These are phyloP conservation scores for Fraxinus albicans DNA, from an alignment of 305 asterid species.

Conservation along the genomic window DNA sequence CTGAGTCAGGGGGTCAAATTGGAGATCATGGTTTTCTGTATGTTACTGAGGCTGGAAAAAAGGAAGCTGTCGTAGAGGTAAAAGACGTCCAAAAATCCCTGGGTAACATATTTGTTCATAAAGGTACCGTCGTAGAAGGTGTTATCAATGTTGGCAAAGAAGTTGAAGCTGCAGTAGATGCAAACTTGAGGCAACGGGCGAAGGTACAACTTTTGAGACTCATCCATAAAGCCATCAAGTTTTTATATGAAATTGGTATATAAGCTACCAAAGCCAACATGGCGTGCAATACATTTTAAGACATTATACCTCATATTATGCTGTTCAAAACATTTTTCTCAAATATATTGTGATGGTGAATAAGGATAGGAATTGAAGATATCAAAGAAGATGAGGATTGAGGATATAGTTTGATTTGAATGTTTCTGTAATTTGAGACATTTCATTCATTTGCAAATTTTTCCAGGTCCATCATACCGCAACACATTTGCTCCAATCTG, in stretches of 20 bases:
- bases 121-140: conserved; percentile 76
- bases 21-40: conserved; percentile 78
- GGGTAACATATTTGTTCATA: conserved; percentile 79
- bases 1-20: conserved; percentile 97
- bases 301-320: neutral
- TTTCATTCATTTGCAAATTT: conserved; percentile 12
- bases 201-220: conserved; percentile 44
- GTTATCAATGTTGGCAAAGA: conserved; percentile 63
- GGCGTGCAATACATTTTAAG: neutral
- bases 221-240: conserved; percentile 16
- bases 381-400: neutral
- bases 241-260: conserved; percentile 1
- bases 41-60: conserved; percentile 42
- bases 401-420: neutral
- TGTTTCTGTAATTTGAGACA: neutral
- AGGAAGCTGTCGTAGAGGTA: conserved; percentile 60
- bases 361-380: neutral
- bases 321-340: neutral
- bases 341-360: neutral
- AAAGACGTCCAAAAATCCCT: conserved; percentile 77
- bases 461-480: conserved; percentile 93
- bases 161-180: conserved; percentile 89
- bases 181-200: conserved; percentile 80
- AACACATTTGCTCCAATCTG: conserved; percentile 95
- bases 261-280: neutral